Evolutionary conservation across 805 yeast genomes (phyloP), one percentile per base, ranked within the genome.

Genomic region (Metschnikowia similis): DNA sequence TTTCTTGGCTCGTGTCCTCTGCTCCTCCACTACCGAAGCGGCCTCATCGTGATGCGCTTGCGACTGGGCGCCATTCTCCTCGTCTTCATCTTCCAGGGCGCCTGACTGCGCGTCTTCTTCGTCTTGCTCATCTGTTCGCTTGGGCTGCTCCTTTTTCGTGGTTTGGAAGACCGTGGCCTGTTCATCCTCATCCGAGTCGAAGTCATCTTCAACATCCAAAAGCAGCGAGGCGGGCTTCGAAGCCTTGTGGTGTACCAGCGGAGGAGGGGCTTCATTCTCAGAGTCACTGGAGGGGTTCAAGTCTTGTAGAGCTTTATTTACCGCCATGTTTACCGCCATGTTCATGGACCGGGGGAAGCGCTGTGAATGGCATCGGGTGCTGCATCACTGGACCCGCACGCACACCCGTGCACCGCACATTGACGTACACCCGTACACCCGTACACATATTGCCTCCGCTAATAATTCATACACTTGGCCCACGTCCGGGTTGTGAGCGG

Each of bases 1-100:
- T 56, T 80, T 77, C 11, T 48, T 58, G n/a, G 51, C 48, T 17
- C 59, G 43, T 39, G 47, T 53, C 42, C 53, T 57, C 13, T 61
- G 54, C 39, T 55, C 60, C 21, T 35, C 46, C 28, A 58, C 53
- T 51, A 55, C 51, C 7, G 54, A 53, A 6, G 55, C 30, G 9
- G 53, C 48, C 31, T 56, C 61, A 38, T 54, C 59, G 14, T 44
- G 49, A 34, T 51, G 40, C 48, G 3, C 17, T 29, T 4, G 34
- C 28, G 40, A n/a, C 3, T 4, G 8, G 35, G 2, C 39, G 17
- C 41, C 45, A 3, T 48, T 54, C 14, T 26, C 42, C 6, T 32
- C 32, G 5, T 14, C 42, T 9, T 45, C 52, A 1, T 46, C 52
- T 31, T 31, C 34, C 34, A 31, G 34, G n/a, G 6, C 11, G 7